These are phyloP conservation scores for Zasmidium cellare DNA, from an alignment of 2,329 filamentous ascomycete genomes.

Conservation along the genomic window DNA sequence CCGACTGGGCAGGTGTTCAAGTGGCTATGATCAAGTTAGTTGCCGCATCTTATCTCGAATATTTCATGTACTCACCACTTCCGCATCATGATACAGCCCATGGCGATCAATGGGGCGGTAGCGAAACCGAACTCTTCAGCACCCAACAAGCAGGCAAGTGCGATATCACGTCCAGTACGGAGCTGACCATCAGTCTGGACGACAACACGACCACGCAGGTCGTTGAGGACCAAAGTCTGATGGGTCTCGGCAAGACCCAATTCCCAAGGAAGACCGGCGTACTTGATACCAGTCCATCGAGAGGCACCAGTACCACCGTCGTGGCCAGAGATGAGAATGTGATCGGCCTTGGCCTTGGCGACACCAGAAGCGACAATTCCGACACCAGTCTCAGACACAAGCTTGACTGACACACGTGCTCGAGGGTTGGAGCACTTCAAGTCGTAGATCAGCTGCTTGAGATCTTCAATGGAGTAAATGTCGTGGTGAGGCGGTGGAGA, in stretches of 20 bases:
- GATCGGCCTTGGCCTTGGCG: constrained; percentile 94
- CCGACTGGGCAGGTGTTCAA: constrained; percentile 85
- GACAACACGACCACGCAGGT: constrained; percentile 90
- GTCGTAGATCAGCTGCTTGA: constrained; percentile 98
- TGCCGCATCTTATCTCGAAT: background rate
- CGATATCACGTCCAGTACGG: constrained; percentile 87
- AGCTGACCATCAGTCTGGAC: constrained; percentile 96
- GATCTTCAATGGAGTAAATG: constrained; percentile 96
- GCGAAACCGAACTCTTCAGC: constrained; percentile 99
- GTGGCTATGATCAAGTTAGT: constrained; percentile 30
- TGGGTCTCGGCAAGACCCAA: constrained; percentile 95
- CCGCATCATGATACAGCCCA: constrained; percentile 95
- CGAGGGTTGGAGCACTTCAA: constrained; percentile 94
- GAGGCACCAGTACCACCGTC: constrained; percentile 97
- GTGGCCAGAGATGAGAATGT: constrained; percentile 94
- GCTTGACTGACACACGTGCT: constrained; percentile 90
- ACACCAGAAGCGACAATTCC: constrained; percentile 97
- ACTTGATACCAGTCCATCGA: constrained; percentile 98
- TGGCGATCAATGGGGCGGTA: constrained; percentile 89
- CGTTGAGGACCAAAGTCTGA: constrained; percentile 92
- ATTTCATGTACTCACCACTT: constrained; percentile 55
- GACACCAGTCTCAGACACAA: constrained; percentile 95
- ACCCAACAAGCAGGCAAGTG: constrained; percentile 89
- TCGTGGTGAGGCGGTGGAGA: constrained; percentile 96
- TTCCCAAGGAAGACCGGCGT: constrained; percentile 95